Conservation (phyloP, 2,329 filamentous ascomycete species). For the Ceratocystis cacaofunesta region DNA sequence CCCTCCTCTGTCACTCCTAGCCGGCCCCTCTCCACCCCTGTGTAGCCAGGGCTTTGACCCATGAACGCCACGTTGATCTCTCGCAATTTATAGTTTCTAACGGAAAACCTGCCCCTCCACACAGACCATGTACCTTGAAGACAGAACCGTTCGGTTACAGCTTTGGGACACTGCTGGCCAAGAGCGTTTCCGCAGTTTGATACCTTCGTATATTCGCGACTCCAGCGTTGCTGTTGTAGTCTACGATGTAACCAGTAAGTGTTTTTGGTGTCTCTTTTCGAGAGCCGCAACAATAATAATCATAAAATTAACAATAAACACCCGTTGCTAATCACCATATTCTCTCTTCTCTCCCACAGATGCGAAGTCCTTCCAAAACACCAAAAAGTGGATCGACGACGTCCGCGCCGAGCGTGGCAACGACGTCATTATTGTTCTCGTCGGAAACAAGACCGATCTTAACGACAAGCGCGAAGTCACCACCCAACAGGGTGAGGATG, state of each 20-base stretch:
- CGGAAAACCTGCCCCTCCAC: neutral
- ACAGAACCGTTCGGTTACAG: conserved; percentile 91
- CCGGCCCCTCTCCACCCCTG: conserved; percentile 3
- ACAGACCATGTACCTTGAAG: conserved; percentile 98
- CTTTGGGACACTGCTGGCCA: conserved; percentile 98
- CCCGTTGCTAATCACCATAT: neutral
- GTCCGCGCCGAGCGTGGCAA: conserved; percentile 91
- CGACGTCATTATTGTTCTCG: conserved; percentile 96
- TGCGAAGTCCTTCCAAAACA: conserved; percentile 95
- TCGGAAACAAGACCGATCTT: conserved; percentile 98
- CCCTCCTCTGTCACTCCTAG: neutral
- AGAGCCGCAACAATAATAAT: too few relatives aligned
- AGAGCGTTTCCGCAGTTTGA: conserved; percentile 90
- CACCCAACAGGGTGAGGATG: conserved; percentile 88
- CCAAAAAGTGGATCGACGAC: conserved; percentile 98
- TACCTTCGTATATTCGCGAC: conserved; percentile 97
- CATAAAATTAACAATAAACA: neutral
- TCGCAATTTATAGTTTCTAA: conserved; percentile 4
- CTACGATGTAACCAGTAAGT: conserved; percentile 84
- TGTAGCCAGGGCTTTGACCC: neutral
- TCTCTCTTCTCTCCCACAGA: conserved; percentile 31
- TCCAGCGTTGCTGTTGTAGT: conserved; percentile 96
- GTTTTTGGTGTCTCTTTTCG: neutral
- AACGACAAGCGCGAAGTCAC: conserved; percentile 98
- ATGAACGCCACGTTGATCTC: neutral